Evolutionary conservation across 371 early-diverging fungal species (phyloP).

Genomic region (Mucor circinelloides): DNA sequence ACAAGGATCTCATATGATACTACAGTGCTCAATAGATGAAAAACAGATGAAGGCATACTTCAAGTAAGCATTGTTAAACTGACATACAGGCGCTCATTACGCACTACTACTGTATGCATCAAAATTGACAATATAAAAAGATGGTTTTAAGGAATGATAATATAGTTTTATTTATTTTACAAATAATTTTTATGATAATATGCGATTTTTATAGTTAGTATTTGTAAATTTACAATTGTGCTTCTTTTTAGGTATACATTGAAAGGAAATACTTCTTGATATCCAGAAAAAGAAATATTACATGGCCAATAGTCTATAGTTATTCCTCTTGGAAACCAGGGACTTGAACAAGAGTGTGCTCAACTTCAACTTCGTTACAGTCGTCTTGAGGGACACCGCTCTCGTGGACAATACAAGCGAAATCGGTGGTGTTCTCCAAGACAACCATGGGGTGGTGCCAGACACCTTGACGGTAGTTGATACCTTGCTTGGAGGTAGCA

Average conservation of each 20-base stretch:
- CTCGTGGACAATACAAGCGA: constrained; percentile 73
- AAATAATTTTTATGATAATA: neutral
- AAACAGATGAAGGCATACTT: no score
- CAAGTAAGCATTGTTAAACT: no score
- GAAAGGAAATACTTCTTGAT: neutral
- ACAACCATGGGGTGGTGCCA: constrained; percentile 95
- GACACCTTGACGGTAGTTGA: constrained; percentile 78
- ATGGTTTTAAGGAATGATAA: neutral
- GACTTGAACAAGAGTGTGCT: constrained; percentile 32
- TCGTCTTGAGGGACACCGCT: constrained; percentile 70
- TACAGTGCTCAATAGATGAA: no score
- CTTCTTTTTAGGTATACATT: constrained; percentile 1
- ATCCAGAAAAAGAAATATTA: neutral
- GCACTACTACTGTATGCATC: no score
- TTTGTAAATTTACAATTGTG: constrained; percentile 3
- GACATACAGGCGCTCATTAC: no score
- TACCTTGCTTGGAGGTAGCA: constrained; percentile 74
- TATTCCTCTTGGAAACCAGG: constrained; percentile 35
- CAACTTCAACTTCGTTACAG: constrained; percentile 57
- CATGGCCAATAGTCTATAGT: neutral
- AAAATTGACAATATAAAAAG: neutral
- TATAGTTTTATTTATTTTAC: constrained; percentile 1
- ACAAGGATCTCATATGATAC: no score
- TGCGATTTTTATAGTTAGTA: neutral
- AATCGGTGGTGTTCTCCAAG: constrained; percentile 60